These are phyloP conservation scores for Leccinum imitatum DNA, from an alignment of 768 basidiomycete species.

Conservation along the genomic window DNA sequence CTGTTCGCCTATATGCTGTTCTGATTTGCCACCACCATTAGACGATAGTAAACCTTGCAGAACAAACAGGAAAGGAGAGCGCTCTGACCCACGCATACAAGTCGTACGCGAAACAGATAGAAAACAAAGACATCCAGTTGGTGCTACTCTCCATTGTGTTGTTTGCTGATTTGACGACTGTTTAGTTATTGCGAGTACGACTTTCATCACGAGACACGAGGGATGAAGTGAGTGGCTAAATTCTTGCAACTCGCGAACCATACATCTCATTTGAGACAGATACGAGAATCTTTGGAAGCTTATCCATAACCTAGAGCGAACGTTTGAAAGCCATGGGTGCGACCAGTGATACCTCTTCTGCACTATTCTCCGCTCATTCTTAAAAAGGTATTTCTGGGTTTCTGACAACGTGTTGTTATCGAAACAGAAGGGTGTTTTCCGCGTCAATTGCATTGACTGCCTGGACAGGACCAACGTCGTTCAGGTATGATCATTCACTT, in stretches of 20 bases:
- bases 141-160: conserved; percentile 18
- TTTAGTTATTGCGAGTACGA: conserved; percentile 80
- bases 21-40: conserved; percentile 30
- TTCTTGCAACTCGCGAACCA: background rate
- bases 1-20: conserved; percentile 4
- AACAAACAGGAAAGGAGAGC: conserved; percentile 87
- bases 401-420: conserved; percentile 68
- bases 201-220: conserved; percentile 90
- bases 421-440: conserved; percentile 82
- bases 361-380: background rate
- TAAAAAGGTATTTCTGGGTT: conserved; percentile 77
- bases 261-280: conserved; percentile 36
- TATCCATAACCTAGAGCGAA: conserved; percentile 64
- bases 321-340: conserved; percentile 81
- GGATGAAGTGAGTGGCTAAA: conserved; percentile 74
- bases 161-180: conserved; percentile 1
- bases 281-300: conserved; percentile 90
- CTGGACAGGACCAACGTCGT: conserved; percentile 95
- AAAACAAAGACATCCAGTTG: conserved; percentile 56
- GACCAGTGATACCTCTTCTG: conserved; percentile 8
- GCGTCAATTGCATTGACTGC: conserved; percentile 95
- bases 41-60: conserved; percentile 88
- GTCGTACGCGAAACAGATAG: conserved; percentile 60
- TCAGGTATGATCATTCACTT: conserved; percentile 48
- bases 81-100: conserved; percentile 76